Evolutionary conservation across 768 basidiomycete species (phyloP), one percentile per base, ranked within the genome.

Genomic region (Amanita polypyramis): DNA sequence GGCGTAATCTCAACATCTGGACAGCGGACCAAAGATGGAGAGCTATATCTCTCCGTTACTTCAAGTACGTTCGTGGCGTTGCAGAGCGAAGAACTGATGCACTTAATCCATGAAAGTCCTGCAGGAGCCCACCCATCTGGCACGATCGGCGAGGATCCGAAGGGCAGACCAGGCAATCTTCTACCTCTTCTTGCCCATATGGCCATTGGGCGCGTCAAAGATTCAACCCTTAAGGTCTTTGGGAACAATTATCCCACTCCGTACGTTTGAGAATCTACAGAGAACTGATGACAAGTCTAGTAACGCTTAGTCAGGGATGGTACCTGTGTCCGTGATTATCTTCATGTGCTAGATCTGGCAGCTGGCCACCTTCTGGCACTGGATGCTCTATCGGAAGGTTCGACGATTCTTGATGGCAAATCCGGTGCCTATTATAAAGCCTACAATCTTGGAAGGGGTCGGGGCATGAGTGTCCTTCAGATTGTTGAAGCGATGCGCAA

Each of bases 91-190:
- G 19, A 19, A n/a, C 41, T 30, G 15, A 21, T 20, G 30, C 38
- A 4, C 37, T 23, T 1, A 39, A 34, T 42, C 34, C 8, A 19
- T 9, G 17, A 6, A 51, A 95, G 91, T 65, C 96, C 96, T 53
- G 96, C 91, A 32, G 96, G 96, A n/a, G 94, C 95, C 1, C 95
- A 98, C 64, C 90, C 93, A 1, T 96, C 93, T 17, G 96, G 96
- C 35, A 65, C 72, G 51, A 94, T 99, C 46, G 96, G 96, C 17
- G 96, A 99, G 65, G 94, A 97, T 58, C 96, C 96, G n/a, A 73
- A 77, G 40, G 96, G 96, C 32, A 82, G 90, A 47, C 96, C 96
- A 5, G 92, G 88, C 46, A 99, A 99, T 65, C 74, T 99, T 35
- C 69, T 99, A 25, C 96, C 96, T 5, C 70, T 98, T 7, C 78